These are phyloP conservation scores for Rubia tinctorum DNA, from an alignment of 305 asterid genomes.

Conservation along the genomic window DNA sequence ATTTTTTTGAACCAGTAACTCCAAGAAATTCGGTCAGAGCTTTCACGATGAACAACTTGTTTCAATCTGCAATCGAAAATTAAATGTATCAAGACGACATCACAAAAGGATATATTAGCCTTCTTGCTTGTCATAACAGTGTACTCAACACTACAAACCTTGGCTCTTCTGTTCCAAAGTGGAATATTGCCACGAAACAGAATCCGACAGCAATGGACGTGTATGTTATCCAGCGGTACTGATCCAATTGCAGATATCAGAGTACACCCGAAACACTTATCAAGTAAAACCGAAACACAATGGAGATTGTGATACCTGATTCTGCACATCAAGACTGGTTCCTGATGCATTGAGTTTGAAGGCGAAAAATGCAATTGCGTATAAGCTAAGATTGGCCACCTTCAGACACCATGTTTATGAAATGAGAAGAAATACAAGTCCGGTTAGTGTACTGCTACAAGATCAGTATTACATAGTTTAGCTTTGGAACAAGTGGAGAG, in stretches of 20 bases:
- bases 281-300: slow-evolving; percentile 1
- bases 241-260: slow-evolving; percentile 28
- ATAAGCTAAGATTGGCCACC: slow-evolving; percentile 86
- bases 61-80: slow-evolving; percentile 46
- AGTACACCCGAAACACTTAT: slow-evolving; percentile 17
- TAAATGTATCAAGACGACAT: too few species aligned
- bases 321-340: slow-evolving; percentile 38
- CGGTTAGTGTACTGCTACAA: neutral
- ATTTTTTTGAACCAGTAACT: slow-evolving; percentile 66
- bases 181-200: slow-evolving; percentile 60
- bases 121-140: neutral
- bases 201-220: slow-evolving; percentile 71
- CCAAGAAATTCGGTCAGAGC: slow-evolving; percentile 66
- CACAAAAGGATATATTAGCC: too few species aligned
- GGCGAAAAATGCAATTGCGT: slow-evolving; percentile 29
- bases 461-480: neutral
- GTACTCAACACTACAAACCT: slow-evolving; percentile 32
- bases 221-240: slow-evolving; percentile 91
- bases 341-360: slow-evolving; percentile 38
- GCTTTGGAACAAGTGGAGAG: slow-evolving; percentile 13
- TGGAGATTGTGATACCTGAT: slow-evolving; percentile 47
- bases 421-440: slow-evolving; percentile 13
- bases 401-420: slow-evolving; percentile 10
- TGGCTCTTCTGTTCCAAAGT: slow-evolving; percentile 81
- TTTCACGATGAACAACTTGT: slow-evolving; percentile 23